Evolutionary conservation across 2,329 filamentous ascomycete genomes (phyloP).

Genomic region (Alternaria consortialis): DNA sequence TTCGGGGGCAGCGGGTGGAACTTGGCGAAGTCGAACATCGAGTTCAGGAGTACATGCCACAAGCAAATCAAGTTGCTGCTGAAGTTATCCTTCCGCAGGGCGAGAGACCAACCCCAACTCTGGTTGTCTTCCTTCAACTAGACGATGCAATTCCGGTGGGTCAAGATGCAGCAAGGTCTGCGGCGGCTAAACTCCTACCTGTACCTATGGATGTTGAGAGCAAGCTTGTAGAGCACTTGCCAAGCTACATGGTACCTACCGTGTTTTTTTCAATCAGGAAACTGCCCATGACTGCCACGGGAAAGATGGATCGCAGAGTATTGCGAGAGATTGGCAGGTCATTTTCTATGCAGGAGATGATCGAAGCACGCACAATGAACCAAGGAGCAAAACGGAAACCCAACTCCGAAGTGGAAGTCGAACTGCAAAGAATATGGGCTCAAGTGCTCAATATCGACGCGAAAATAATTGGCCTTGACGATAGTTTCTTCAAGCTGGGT

Average conservation of each 20-base stretch:
- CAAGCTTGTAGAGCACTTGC: conserved; percentile 14
- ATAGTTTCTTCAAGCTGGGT: conserved; percentile 31
- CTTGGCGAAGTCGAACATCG: conserved; percentile 21
- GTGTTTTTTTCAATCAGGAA: conserved; percentile 55
- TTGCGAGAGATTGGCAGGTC: neutral
- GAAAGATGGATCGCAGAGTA: conserved; percentile 47
- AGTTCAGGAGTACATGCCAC: neutral
- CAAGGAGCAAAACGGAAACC: neutral
- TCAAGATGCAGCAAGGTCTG: neutral
- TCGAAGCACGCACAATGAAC: conserved; percentile 26
- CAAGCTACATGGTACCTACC: conserved; percentile 53
- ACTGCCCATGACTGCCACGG: conserved; percentile 56
- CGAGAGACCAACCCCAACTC: neutral
- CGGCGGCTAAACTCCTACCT: neutral
- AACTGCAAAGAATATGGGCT: neutral
- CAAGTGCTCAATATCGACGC: conserved; percentile 29
- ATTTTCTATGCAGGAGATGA: conserved; percentile 37
- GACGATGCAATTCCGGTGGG: neutral
- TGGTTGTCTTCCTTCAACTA: neutral
- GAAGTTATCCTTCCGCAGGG: neutral
- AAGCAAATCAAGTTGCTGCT: neutral
- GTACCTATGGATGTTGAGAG: neutral
- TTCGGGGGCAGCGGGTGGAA: conserved; percentile 27
- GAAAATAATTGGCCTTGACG: conserved; percentile 10
- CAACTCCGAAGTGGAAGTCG: neutral